Base-by-base conservation (phyloP, 2,329 filamentous ascomycete species). In the Bipolaris sorokiniana region DNA sequence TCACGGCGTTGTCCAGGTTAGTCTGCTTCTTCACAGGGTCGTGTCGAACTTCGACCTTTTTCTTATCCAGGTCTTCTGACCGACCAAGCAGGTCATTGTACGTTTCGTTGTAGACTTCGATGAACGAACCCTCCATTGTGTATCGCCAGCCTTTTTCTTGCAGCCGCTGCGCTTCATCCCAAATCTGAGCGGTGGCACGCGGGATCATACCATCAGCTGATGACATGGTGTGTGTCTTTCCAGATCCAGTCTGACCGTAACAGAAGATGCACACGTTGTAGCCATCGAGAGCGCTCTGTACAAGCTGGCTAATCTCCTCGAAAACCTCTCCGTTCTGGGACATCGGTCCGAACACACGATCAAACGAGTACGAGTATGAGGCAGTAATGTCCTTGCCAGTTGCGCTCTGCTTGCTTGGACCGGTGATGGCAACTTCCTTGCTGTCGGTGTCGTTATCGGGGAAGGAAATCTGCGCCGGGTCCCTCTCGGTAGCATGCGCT, bases 231-330 rank as follows among this genome's bases (percentile, higher is more conserved):
- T 89, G 91, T 0, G 95, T 99, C 82, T 99, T 99, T 58, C 95
- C 95, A 16, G 93, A 95, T 3, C 95, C 95, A 0, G 95, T 99
- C 77, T 99, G 95, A 41, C 95, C 95, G 72, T 99, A 99, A 73
- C 93, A 97, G 79, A 99, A 97, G 62, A 99, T 98, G 77, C 94
- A 98, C 49, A 99, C 95, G 67, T 98, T 99, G 81, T 97, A 99
- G 1, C 95, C 95, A 71, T 99, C 95, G 37, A 99, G 83, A 0
- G 96, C 95, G 66, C 91, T 96, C 77, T 99, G 95, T 1, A 99
- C 93, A 33, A 99, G 85, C 74, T 99, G 95, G 54, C 92, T 96
- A 72, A 98, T 98, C 74, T 99, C 95, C 53, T 91, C 91, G 73
- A 99, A 99, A 1, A 99, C 88, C 64, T 96, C 90, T 16, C 86